Conservation (phyloP, 2,329 filamentous ascomycete species). For the Gaeumannomyces tritici region DNA sequence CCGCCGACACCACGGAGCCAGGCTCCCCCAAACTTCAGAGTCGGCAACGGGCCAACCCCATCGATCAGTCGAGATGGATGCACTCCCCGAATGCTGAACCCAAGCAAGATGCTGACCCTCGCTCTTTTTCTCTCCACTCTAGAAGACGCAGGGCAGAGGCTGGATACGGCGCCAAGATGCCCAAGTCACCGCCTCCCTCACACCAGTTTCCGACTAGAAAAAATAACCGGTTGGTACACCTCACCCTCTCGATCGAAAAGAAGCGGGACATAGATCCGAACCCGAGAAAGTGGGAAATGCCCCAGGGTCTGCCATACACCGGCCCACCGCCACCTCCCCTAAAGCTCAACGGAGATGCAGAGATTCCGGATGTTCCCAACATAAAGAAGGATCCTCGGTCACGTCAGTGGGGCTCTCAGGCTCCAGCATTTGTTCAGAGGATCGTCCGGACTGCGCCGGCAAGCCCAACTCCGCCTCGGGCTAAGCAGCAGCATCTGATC, state of each 20-base stretch:
- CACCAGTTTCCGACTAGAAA: too few relatives aligned
- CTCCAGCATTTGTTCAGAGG: background rate
- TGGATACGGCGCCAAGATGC: background rate
- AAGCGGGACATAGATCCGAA: background rate
- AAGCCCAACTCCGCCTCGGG: too few relatives aligned
- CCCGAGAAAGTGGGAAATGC: background rate
- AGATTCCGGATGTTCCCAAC: background rate
- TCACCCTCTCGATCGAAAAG: background rate
- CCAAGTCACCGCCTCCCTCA: too few relatives aligned
- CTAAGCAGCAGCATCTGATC: too few relatives aligned
- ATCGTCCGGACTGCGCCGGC: too few relatives aligned
- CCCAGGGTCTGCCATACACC: background rate
- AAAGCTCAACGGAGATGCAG: background rate
- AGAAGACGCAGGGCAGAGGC: background rate
- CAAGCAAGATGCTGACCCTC: background rate
- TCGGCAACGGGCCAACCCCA: background rate
- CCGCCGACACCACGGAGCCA: background rate
- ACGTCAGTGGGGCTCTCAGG: background rate
- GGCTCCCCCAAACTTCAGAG: background rate
- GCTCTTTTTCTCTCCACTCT: background rate
- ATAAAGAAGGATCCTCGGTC: background rate
- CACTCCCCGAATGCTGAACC: background rate
- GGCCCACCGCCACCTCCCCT: background rate
- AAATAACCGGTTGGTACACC: too few relatives aligned
- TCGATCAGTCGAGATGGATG: background rate